phyloP scores from a whole-genome alignment of 2,329 filamentous ascomycete genomes.

The Ustilaginoidea virens region DNA sequence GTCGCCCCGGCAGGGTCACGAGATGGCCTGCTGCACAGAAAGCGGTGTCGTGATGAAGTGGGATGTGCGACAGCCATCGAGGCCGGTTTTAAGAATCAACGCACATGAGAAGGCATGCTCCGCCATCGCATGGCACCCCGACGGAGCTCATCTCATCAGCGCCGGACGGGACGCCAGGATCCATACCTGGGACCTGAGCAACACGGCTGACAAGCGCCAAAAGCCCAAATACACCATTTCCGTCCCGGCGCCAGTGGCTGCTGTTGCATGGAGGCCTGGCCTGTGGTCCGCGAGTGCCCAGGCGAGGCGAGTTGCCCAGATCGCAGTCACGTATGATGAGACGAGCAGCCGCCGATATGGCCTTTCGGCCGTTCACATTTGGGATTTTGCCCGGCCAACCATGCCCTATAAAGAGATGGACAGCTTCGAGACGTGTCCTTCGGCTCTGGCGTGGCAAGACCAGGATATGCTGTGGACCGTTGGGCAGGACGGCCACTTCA shows the following conservation, averaged over 20 bases:
- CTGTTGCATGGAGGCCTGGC: conserved; percentile 47
- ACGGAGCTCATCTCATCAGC: conserved; percentile 50
- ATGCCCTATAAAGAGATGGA: conserved; percentile 53
- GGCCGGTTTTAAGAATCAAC: conserved; percentile 41
- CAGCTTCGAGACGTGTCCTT: conserved; percentile 41
- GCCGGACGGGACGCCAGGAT: conserved; percentile 46
- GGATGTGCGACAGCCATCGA: conserved; percentile 40
- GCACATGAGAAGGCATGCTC: conserved; percentile 45
- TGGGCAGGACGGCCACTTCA: conserved; percentile 44
- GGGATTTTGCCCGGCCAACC: conserved; percentile 52
- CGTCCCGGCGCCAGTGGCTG: conserved; percentile 43
- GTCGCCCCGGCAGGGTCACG: conserved; percentile 45
- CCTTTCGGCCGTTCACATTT: conserved; percentile 45
- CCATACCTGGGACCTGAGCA: conserved; percentile 50
- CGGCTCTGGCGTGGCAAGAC: conserved; percentile 45
- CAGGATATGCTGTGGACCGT: conserved; percentile 52
- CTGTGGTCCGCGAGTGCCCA: conserved; percentile 50
- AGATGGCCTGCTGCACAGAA: conserved; percentile 50
- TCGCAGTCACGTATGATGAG: conserved; percentile 48
- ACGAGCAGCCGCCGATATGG: conserved; percentile 36
- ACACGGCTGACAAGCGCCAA: conserved; percentile 44
- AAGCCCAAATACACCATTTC: conserved; percentile 47
- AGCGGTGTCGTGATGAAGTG: conserved; percentile 47
- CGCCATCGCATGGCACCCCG: conserved; percentile 51
- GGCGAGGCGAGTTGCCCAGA: conserved; percentile 42